Conservation (phyloP, 2,329 filamentous ascomycete genomes). For the Nannizzia gypsea region DNA sequence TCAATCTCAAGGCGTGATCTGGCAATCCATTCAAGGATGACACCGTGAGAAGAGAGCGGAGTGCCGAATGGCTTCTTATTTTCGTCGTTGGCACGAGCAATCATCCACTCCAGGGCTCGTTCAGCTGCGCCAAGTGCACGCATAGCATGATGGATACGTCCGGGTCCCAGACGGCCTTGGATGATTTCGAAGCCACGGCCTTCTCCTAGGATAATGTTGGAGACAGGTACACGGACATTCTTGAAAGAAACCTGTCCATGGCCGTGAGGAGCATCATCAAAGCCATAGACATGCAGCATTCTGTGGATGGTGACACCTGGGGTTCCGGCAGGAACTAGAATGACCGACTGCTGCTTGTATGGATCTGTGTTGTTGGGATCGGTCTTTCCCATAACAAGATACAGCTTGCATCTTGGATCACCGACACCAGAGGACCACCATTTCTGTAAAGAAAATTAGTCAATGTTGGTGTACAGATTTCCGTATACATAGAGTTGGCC, state of each 20-base stretch:
- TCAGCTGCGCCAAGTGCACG: slow-evolving; percentile 84
- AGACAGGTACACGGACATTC: slow-evolving; percentile 74
- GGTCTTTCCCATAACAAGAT: slow-evolving; percentile 93
- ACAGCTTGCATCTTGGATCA: slow-evolving; percentile 82
- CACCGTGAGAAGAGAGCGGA: slow-evolving; percentile 73
- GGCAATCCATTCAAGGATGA: slow-evolving; percentile 91
- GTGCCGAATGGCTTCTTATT: slow-evolving; percentile 86
- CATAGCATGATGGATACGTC: slow-evolving; percentile 97
- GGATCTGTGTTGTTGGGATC: slow-evolving; percentile 61
- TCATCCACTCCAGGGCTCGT: slow-evolving; percentile 84
- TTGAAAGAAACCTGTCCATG: slow-evolving; percentile 86
- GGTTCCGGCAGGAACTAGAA: slow-evolving; percentile 69
- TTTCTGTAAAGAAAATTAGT: slow-evolving; percentile 49
- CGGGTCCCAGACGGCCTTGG: slow-evolving; percentile 87
- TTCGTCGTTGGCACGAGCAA: slow-evolving; percentile 86
- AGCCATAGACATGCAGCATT: slow-evolving; percentile 89
- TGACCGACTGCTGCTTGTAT: slow-evolving; percentile 86
- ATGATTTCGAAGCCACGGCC: slow-evolving; percentile 97
- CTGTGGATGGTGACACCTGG: slow-evolving; percentile 85
- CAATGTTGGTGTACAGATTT: slow-evolving; percentile 12
- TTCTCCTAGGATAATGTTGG: slow-evolving; percentile 81
- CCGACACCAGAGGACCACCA: slow-evolving; percentile 98
- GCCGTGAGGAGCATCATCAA: slow-evolving; percentile 95
- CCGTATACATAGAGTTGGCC: not conserved
- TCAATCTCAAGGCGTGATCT: slow-evolving; percentile 90